phyloP scores from a whole-genome alignment of 345 rosid genomes.

The Carallia pectinifolia region DNA sequence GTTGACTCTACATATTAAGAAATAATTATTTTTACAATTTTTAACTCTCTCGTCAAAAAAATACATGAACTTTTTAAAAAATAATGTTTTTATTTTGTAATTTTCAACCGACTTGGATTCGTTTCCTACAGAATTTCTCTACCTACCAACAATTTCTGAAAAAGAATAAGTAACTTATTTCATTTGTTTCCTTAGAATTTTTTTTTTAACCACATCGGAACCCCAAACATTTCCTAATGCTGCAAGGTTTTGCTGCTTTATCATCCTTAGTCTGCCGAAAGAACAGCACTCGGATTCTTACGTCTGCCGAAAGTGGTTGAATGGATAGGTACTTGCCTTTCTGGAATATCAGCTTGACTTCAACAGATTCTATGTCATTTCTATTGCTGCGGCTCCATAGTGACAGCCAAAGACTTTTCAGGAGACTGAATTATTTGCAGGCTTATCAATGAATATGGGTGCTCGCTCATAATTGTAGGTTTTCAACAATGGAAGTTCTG shows the following conservation, averaged over 20 bases:
- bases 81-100: no score
- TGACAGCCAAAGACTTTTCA: background rate
- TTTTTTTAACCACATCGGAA: slow-evolving; percentile 12
- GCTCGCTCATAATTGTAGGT: background rate
- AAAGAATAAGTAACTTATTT: background rate
- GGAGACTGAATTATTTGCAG: background rate
- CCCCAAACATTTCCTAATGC: slow-evolving; percentile 5
- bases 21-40: no score
- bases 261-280: background rate
- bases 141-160: no score
- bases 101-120: no score
- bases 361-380: background rate
- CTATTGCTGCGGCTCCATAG: background rate
- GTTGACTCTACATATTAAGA: no score
- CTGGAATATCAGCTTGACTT: background rate
- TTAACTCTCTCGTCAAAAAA: no score
- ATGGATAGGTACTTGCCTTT: background rate
- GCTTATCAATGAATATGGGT: background rate
- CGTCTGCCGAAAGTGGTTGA: background rate
- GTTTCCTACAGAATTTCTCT: no score
- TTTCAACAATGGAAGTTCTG: background rate
- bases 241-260: background rate
- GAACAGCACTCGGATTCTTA: no score
- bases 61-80: no score
- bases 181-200: background rate